Percentiles rank a stretch among this genome's conserved stretches.
Conservation (phyloP, 192 early-diverging fungal species). For the Coemansia sp. region DNA sequence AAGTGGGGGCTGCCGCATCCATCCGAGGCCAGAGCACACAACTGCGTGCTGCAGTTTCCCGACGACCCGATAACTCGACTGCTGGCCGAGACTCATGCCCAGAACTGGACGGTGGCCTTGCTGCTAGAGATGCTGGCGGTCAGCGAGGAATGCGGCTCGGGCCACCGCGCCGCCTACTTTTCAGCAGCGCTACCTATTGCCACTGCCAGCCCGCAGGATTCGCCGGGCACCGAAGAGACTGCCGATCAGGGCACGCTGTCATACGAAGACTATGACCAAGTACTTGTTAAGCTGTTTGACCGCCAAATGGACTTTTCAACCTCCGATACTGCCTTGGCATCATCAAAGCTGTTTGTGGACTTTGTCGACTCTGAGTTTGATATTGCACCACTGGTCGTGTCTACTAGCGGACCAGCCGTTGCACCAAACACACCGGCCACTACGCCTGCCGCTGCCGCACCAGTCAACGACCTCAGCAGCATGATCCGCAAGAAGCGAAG, state of each 20-base stretch:
- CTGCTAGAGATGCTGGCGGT: constrained; percentile 66
- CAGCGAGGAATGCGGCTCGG: constrained; percentile 71
- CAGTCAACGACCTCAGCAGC: constrained; percentile 34
- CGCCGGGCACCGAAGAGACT: background rate
- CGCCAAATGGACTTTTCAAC: constrained; percentile 38
- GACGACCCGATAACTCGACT: constrained; percentile 50
- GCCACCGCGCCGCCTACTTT: constrained; percentile 68
- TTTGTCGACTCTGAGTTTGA: constrained; percentile 9
- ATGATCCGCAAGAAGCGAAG: constrained; percentile 45
- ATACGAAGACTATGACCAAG: constrained; percentile 27
- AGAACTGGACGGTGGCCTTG: constrained; percentile 49
- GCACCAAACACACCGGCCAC: background rate
- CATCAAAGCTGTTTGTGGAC: constrained; percentile 15
- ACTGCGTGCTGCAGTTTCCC: constrained; percentile 46
- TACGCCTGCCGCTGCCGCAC: background rate
- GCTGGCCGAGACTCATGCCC: constrained; percentile 26
- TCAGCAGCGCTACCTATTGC: constrained; percentile 15
- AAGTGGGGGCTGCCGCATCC: constrained; percentile 37
- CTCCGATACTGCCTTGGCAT: constrained; percentile 5
- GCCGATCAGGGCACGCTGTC: constrained; percentile 24
- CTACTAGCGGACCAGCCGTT: constrained; percentile 12
- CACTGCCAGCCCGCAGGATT: background rate
- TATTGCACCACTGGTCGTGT: constrained; percentile 1
- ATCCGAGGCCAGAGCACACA: constrained; percentile 17
- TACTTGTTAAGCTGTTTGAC: constrained; percentile 34